These are phyloP conservation scores for Amanita inopinata DNA, from an alignment of 768 basidiomycete species.

Conservation along the genomic window DNA sequence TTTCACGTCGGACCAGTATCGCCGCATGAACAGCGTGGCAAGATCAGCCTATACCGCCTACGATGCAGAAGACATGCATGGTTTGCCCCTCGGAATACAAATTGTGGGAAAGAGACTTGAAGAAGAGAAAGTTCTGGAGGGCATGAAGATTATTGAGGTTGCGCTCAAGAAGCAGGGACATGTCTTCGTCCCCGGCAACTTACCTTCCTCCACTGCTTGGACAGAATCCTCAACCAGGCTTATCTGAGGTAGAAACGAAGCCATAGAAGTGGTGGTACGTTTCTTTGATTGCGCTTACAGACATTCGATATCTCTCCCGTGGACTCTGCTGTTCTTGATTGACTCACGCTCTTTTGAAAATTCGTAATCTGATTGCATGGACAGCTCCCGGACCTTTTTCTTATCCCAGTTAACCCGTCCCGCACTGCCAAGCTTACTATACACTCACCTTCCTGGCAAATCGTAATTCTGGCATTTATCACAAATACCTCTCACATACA, in stretches of 20 bases:
- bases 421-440: background rate
- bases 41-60: conserved; percentile 40
- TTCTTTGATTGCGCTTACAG: background rate
- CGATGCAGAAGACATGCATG: conserved; percentile 53
- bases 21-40: conserved; percentile 23
- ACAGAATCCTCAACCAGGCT: conserved; percentile 3
- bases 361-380: no score
- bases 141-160: conserved; percentile 47
- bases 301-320: background rate
- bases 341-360: conserved; percentile 6
- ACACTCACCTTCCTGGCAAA: no score
- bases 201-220: conserved; percentile 4
- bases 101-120: conserved; percentile 51
- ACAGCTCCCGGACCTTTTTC: background rate
- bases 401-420: no score
- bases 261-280: background rate
- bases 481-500: background rate
- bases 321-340: background rate
- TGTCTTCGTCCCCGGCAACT: conserved; percentile 12
- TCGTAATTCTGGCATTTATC: no score
- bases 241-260: background rate
- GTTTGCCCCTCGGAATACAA: conserved; percentile 60
- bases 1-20: conserved; percentile 21
- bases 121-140: conserved; percentile 66
- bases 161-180: conserved; percentile 24